Evolutionary conservation across 2,329 filamentous ascomycete genomes (phyloP).

Genomic region (Aspergillus thermomutatus): DNA sequence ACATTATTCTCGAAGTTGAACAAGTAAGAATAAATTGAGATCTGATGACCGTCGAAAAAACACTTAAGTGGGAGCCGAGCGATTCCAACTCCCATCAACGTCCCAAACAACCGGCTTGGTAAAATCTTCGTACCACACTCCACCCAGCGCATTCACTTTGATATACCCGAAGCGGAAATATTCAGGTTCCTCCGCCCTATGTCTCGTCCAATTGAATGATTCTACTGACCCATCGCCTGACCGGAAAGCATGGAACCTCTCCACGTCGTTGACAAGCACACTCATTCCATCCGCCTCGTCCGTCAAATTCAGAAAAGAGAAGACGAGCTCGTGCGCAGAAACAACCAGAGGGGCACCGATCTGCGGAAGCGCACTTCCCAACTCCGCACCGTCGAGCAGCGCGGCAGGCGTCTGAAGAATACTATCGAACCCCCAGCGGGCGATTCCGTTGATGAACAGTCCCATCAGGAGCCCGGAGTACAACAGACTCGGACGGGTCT

Average conservation of each 20-base stretch:
- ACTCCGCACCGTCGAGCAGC: constrained; percentile 38
- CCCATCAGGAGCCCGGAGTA: constrained; percentile 62
- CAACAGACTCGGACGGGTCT: constrained; percentile 56
- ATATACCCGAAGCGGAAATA: constrained; percentile 46
- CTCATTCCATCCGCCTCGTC: constrained; percentile 51
- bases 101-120: constrained; percentile 33
- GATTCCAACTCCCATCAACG: constrained; percentile 22
- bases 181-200: constrained; percentile 27
- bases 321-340: constrained; percentile 30
- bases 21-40: not conserved
- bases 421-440: constrained; percentile 61
- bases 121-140: constrained; percentile 41
- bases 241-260: constrained; percentile 53
- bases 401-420: constrained; percentile 57
- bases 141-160: constrained; percentile 32
- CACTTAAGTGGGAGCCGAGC: not conserved
- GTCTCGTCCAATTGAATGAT: constrained; percentile 35
- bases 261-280: constrained; percentile 61
- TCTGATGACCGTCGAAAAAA: not conserved
- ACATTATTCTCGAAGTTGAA: not conserved
- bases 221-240: constrained; percentile 33
- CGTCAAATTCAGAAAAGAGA: constrained; percentile 31
- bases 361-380: constrained; percentile 31
- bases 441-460: constrained; percentile 61
- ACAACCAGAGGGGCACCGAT: constrained; percentile 21